A percentile compares a stretch with the other conserved stretches of the same genome.
These are phyloP conservation scores for Cutaneotrichosporon cavernicola DNA, from an alignment of 1,284 basidiomycete species.

Conservation along the genomic window DNA sequence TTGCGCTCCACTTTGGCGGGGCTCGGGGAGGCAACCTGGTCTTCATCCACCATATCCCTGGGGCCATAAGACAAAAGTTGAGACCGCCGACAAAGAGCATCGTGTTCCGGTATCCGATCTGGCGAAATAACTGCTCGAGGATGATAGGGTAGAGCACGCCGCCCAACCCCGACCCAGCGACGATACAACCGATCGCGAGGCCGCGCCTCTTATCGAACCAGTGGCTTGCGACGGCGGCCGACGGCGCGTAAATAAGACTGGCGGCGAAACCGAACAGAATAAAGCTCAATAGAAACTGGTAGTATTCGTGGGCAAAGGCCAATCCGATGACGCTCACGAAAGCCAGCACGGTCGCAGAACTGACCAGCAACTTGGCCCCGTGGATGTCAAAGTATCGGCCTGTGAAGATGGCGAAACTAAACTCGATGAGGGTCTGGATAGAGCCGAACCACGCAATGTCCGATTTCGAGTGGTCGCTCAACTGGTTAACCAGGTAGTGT, in stretches of 20 bases:
- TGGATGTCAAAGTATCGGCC: slow-evolving; percentile 51
- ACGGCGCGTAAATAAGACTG: slow-evolving; percentile 43
- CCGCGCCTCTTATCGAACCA: slow-evolving; percentile 47
- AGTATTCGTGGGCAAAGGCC: slow-evolving; percentile 49
- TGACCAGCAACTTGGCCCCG: slow-evolving; percentile 36
- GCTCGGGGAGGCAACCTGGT: slow-evolving; percentile 41
- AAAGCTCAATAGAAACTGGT: slow-evolving; percentile 49
- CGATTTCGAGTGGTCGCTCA: slow-evolving; percentile 37
- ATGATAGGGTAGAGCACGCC: slow-evolving; percentile 50
- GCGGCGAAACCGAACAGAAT: slow-evolving; percentile 43
- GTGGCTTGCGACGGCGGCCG: slow-evolving; percentile 45
- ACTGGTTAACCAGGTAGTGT: slow-evolving; percentile 45
- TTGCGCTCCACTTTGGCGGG: slow-evolving; percentile 36
- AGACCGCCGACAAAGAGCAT: slow-evolving; percentile 47
- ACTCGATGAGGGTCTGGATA: slow-evolving; percentile 39
- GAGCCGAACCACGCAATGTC: slow-evolving; percentile 49
- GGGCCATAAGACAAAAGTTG: slow-evolving; percentile 44
- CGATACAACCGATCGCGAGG: slow-evolving; percentile 45
- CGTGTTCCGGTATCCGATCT: slow-evolving; percentile 38
- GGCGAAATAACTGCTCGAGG: slow-evolving; percentile 38
- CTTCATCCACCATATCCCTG: slow-evolving; percentile 44
- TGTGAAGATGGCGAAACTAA: slow-evolving; percentile 36
- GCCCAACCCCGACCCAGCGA: slow-evolving; percentile 43
- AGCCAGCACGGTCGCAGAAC: slow-evolving; percentile 32
- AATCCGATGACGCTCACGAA: slow-evolving; percentile 39